Evolutionary conservation across 2,329 filamentous ascomycete species (phyloP), one percentile per base, ranked within the genome.

Genomic region (Juglanconis oblonga): DNA sequence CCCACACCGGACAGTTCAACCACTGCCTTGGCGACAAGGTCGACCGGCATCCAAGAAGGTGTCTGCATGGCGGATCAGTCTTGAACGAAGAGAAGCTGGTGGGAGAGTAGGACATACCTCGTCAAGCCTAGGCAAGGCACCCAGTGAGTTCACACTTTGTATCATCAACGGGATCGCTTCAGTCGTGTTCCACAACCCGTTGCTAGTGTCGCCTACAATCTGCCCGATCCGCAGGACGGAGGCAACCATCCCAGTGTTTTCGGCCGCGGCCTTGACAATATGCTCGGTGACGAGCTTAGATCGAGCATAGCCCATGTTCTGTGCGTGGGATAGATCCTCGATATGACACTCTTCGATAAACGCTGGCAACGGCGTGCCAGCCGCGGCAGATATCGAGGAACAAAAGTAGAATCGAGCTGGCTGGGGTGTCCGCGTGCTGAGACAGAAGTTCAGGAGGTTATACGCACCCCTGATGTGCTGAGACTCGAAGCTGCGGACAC

Each of bases 121-220:
- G 2, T 76, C 68, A 2, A 85, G 69, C 9, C 68, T 67, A 2
- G 81, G 81, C 4, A 84, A 69, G 0, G 72, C 70, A 1, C 77
- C 77, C 1, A 78, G 72, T 0, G 79, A 77, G 1, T 67, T 67
- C 0, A 77, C 78, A 2, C 73, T 77, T 38, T 77, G 77, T 0
- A 86, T 69, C 67, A 85, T 77, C 47, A 85, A 65, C 0, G 83
- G 79, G 29, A 83, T 81, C 0, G 80, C 81, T 62, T 84, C 81
- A 0, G 73, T 77, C 3, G 68, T 67, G 63, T 81, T 83, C 82
- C 81, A 84, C 3, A 79, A 65, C 1, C 81, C 82, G n/a, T 71
- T 63, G 1, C 69, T 55, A 0, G 74, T 79, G 63, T 83, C 80
- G 1, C 76, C 80, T 13, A 80, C 76, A 13, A 84, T 76, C 64